Evolutionary conservation across 2,329 filamentous ascomycete genomes (phyloP), one percentile per base, ranked within the genome.

Genomic region (Colletotrichum paranaense): DNA sequence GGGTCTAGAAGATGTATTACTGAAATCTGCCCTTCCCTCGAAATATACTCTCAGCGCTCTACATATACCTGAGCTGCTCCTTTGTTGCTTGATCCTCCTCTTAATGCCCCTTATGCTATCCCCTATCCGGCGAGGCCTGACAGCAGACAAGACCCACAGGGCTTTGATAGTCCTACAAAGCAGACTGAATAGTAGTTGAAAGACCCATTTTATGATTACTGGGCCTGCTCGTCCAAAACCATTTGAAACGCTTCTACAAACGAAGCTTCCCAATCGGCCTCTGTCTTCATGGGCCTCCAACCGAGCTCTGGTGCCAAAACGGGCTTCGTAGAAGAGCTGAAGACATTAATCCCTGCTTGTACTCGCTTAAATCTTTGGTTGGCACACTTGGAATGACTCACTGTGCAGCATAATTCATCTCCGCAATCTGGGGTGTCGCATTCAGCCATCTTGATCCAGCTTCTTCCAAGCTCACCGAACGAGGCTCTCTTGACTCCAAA

Each of bases 231-330:
- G 5, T 65, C 14, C 12, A 73, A 38, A 2, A 70, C 56, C 67
- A 70, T 70, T 26, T 65, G 60, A 8, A 73, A 70, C 1, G 67
- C 75, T 35, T 77, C 75, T 4, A 49, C 30, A 19, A 80, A 79
- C 2, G 76, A 78, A 16, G 55, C 69, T 53, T 76, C 62, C 67
- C 76, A 81, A 59, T 78, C 79, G 19, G 77, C 69, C 35, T 79
- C 77, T 2, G 78, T 81, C 70, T 78, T 78, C 24, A 46, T 77
- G 0, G 80, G 81, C 74, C 77, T 78, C 82, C 81, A 84, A 0
- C 82, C 80, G 14, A 82, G 64, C 11, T 76, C 65, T 6, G 68
- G 75, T 14, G 76, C 77, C 11, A 79, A 68, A 19, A 75, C 76
- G 2, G 81, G 75, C 24, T 75, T 68, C 0, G 80, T 81, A 38